These are phyloP conservation scores for Anethum foeniculum DNA, from an alignment of 140 eudicot genomes.

Conservation along the genomic window DNA sequence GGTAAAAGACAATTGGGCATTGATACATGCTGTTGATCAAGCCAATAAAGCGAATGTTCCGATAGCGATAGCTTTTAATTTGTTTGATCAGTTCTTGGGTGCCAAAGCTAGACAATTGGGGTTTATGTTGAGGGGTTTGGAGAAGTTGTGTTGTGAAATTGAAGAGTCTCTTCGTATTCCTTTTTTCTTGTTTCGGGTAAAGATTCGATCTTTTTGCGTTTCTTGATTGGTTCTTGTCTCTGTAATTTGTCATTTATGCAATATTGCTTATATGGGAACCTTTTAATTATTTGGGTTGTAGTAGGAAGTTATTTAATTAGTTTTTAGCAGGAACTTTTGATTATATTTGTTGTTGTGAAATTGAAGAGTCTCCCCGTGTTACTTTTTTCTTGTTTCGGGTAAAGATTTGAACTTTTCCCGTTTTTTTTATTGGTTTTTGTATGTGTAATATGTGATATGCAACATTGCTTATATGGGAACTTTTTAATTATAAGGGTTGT, in stretches of 20 bases:
- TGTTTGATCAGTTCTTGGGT: slow-evolving; percentile 73
- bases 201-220: background rate
- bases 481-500: background rate
- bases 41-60: slow-evolving; percentile 73
- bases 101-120: slow-evolving; percentile 92
- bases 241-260: background rate
- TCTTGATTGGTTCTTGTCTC: background rate
- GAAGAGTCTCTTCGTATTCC: slow-evolving; percentile 48
- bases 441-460: background rate
- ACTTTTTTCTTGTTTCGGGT: too few relatives aligned
- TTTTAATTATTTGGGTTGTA: background rate
- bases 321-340: too few relatives aligned
- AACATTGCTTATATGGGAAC: background rate
- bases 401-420: too few relatives aligned
- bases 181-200: slow-evolving; percentile 72
- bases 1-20: slow-evolving; percentile 87
- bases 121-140: slow-evolving; percentile 86
- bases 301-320: too few relatives aligned
- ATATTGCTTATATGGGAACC: background rate
- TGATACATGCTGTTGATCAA: slow-evolving; percentile 82
- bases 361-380: too few relatives aligned
- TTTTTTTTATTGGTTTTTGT: too few relatives aligned
- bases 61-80: slow-evolving; percentile 75
- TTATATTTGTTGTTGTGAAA: too few relatives aligned
- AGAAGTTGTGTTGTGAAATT: slow-evolving; percentile 37